Percentiles rank a stretch among this genome's conserved stretches.
Conservation (phyloP, 345 rosid genomes). For the Trapa incisa region DNA sequence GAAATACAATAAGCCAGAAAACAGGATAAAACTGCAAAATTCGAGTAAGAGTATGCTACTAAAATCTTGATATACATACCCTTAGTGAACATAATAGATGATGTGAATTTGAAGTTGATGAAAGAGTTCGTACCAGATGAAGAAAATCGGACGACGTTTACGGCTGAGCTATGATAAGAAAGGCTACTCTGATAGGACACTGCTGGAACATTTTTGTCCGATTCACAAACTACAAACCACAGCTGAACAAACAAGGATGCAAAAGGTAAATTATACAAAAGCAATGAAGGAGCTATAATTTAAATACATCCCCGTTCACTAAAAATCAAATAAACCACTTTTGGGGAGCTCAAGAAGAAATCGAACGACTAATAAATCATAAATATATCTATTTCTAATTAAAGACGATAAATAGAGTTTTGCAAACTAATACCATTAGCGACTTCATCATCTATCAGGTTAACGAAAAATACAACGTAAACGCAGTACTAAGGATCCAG, state of each 20-base stretch:
- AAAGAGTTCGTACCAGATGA: constrained; percentile 42
- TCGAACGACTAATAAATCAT: neutral
- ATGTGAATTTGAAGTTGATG: neutral
- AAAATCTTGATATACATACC: neutral
- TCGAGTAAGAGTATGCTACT: neutral
- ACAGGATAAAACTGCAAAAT: neutral
- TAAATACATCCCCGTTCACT: neutral
- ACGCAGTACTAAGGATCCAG: neutral
- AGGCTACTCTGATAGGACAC: constrained; percentile 70
- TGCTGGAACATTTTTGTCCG: constrained; percentile 51
- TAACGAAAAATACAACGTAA: neutral
- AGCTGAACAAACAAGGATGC: constrained; percentile 26
- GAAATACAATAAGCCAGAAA: neutral
- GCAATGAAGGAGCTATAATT: neutral
- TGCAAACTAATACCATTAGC: neutral
- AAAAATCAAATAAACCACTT: neutral
- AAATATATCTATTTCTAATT: neutral
- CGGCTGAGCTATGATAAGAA: constrained; percentile 65
- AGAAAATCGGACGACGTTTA: constrained; percentile 74
- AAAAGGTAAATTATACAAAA: neutral
- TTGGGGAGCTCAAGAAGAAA: neutral
- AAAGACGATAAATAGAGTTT: neutral
- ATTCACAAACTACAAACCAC: constrained; percentile 52
- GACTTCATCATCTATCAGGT: neutral
- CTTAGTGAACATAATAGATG: neutral